These are phyloP conservation scores for Pseudonitzschia delicatissima DNA, from an alignment of 108 stramenopile genomes.

Conservation along the genomic window DNA sequence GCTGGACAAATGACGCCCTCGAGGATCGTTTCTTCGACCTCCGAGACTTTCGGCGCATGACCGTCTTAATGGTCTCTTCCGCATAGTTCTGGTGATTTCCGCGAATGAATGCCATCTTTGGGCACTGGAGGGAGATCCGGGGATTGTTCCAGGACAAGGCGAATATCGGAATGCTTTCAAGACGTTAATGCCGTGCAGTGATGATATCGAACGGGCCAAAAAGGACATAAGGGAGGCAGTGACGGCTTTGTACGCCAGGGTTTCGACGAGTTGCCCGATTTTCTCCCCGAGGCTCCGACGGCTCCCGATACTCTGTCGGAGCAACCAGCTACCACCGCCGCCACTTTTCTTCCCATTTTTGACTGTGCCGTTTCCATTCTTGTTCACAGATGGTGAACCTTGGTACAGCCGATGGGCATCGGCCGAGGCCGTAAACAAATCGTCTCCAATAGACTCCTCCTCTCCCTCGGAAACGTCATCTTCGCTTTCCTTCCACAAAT, in stretches of 20 bases:
- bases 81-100: conserved; percentile 34
- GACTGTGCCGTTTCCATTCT: conserved; percentile 14
- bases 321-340: conserved; percentile 83
- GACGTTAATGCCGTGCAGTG: conserved; percentile 82
- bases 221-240: conserved; percentile 66
- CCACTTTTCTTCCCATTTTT: conserved; percentile 23
- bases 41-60: conserved; percentile 52
- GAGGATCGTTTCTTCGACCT: conserved; percentile 39
- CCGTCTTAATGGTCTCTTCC: conserved; percentile 67
- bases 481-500: conserved; percentile 67
- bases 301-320: conserved; percentile 68
- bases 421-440: conserved; percentile 61
- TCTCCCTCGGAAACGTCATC: conserved; percentile 67
- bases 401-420: conserved; percentile 61
- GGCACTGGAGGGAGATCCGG: conserved; percentile 72
- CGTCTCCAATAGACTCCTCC: conserved; percentile 64
- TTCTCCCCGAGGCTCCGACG: conserved; percentile 80
- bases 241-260: conserved; percentile 79
- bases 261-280: conserved; percentile 81
- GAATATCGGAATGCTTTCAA: conserved; percentile 83
- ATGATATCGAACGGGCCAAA: conserved; percentile 65
- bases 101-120: conserved; percentile 35
- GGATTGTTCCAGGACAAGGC: conserved; percentile 65
- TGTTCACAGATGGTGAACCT: conserved; percentile 18
- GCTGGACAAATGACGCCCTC: conserved; percentile 72